Evolutionary conservation across 371 early-diverging fungal genomes (phyloP).

Genomic region (Actinomucor elegans): DNA sequence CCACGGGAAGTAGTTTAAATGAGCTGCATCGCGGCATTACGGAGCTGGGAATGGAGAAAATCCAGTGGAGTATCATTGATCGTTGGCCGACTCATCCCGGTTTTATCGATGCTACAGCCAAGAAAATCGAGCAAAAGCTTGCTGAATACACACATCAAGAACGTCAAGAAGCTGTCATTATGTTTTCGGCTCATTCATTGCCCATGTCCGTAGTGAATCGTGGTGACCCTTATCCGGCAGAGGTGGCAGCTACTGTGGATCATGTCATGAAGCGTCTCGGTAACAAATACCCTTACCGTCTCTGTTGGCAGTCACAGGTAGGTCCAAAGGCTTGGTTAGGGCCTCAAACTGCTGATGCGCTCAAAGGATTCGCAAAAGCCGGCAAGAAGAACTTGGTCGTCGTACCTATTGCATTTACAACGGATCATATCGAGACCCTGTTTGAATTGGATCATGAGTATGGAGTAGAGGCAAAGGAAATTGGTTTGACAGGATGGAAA

Average conservation of each 20-base stretch:
- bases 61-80: constrained; percentile 93
- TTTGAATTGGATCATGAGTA: constrained; percentile 95
- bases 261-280: constrained; percentile 77
- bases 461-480: constrained; percentile 80
- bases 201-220: constrained; percentile 93
- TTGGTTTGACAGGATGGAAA: constrained; percentile 79
- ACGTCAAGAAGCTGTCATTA: constrained; percentile 73
- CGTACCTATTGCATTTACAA: constrained; percentile 94
- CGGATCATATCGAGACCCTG: constrained; percentile 95
- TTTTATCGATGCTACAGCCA: constrained; percentile 81
- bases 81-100: constrained; percentile 91
- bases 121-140: constrained; percentile 72
- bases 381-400: constrained; percentile 80
- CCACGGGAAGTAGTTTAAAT: constrained; percentile 92
- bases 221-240: constrained; percentile 88
- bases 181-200: constrained; percentile 96
- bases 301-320: constrained; percentile 96
- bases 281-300: constrained; percentile 79
- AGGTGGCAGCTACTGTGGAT: constrained; percentile 91
- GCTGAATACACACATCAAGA: constrained; percentile 62
- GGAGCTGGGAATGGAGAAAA: constrained; percentile 59
- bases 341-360: constrained; percentile 84
- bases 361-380: constrained; percentile 72
- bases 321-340: constrained; percentile 95
- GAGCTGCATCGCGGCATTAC: constrained; percentile 75